Evolutionary conservation across 31 red algal genomes (phyloP), one percentile per base, ranked within the genome.

Genomic region (Porphyra umbilicalis): DNA sequence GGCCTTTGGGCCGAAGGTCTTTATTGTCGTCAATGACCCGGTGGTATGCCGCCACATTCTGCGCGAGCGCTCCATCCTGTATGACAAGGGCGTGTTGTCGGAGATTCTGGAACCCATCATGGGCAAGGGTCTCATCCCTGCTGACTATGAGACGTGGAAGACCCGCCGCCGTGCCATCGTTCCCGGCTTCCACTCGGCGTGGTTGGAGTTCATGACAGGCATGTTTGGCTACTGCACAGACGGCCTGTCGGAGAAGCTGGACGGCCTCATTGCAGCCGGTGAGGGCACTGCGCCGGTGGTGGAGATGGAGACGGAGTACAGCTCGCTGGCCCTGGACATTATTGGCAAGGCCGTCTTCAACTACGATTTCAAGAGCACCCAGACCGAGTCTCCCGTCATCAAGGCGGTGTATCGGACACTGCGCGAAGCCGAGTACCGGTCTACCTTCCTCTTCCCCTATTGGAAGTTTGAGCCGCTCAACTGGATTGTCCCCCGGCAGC

Each of bases 61-160:
- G n/a, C 77, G 79, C 35, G 90, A 92, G 32, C 77, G 88, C 34
- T 79, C 76, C 44, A 84, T 89, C 75, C 79, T 92, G 34, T 96
- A 89, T 38, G 90, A 92, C 46, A 96, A 96, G 90, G 94, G 94
- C 44, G 81, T 96, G 34, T 37, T 96, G 75, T 88, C 94, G 9
- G 94, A 96, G 77, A 89, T 96, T 36, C 79, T 96, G 76, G 94
- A 96, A 34, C 87, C 89, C 0, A 87, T 96, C n/a, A 96, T 96
- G 94, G 94, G 94, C 33, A 96, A 86, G 39, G 94, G 94, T 29
- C 90, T 96, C 71, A 96, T 96, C 87, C 94, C 94, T 34, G 94
- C 94, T 11, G 94, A 96, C 79, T 96, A 88, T 78, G 75, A 92
- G 31, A 96, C 94, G 6, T 96, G 94, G 94, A 92, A 92, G 77